These are phyloP conservation scores for Dendrobium huoshanense DNA, from an alignment of 106 monocot species.

Conservation along the genomic window DNA sequence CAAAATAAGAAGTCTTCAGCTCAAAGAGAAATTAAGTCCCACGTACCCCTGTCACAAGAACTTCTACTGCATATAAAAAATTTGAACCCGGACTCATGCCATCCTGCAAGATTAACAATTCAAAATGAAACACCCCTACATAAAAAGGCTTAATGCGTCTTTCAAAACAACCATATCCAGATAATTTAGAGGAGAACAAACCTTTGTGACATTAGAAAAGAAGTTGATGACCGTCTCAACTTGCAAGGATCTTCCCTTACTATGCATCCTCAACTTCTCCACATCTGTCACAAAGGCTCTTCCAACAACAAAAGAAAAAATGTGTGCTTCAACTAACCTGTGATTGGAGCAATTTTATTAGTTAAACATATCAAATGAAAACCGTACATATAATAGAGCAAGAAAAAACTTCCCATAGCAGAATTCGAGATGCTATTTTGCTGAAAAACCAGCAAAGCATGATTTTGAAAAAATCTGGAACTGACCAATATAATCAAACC, in stretches of 20 bases:
- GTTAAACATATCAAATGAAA: not conserved
- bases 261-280: constrained; percentile 83
- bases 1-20: not conserved
- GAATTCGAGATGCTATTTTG: not conserved
- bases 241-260: constrained; percentile 53
- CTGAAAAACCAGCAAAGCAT: not conserved
- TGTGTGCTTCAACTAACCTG: constrained; percentile 97
- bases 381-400: not conserved
- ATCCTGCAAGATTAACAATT: constrained; percentile 45
- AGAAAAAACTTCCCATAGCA: not conserved
- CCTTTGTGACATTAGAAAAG: constrained; percentile 77
- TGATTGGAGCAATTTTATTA: constrained; percentile 7
- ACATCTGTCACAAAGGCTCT: constrained; percentile 98
- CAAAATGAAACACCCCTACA: not conserved
- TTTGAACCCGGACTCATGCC: constrained; percentile 79
- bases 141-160: not conserved
- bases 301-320: constrained; percentile 99
- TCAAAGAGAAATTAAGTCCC: not conserved
- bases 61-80: constrained; percentile 87
- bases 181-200: constrained; percentile 11
- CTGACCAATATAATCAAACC: not conserved
- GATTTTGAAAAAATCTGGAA: not conserved
- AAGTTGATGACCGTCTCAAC: constrained; percentile 63
- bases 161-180: not conserved
- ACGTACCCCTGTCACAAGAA: constrained; percentile 91